Conservation (phyloP, 225 moss, liverwort and hornwort genomes). For the Anthoceros angustus region DNA sequence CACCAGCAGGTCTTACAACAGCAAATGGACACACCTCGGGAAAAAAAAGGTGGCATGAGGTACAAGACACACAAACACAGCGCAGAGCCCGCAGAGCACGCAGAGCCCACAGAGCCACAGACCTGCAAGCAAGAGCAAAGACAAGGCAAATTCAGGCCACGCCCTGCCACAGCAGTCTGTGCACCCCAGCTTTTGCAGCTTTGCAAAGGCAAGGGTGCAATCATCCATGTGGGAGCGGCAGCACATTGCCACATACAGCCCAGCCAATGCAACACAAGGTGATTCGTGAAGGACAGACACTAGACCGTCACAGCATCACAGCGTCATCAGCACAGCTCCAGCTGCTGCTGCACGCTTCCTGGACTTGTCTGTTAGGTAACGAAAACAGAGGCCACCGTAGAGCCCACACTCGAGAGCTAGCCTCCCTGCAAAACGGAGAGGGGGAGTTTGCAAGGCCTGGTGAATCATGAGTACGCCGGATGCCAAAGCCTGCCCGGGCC, state of each 20-base stretch:
- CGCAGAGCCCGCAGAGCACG: too few relatives aligned
- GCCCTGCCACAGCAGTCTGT: neutral
- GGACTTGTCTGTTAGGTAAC: conserved; percentile 1
- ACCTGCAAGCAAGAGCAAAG: neutral
- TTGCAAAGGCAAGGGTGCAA: neutral
- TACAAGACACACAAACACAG: too few relatives aligned
- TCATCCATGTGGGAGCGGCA: neutral
- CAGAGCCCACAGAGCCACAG: neutral
- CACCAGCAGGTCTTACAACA: too few relatives aligned
- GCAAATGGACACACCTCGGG: too few relatives aligned
- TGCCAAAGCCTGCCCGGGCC: neutral
- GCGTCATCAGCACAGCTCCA: neutral
- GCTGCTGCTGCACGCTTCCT: neutral
- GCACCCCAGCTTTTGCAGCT: neutral
- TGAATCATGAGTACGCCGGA: neutral
- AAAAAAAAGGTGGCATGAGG: too few relatives aligned
- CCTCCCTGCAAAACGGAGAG: neutral
- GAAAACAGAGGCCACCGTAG: neutral
- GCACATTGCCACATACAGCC: neutral
- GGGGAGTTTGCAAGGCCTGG: too few relatives aligned
- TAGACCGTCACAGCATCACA: too few relatives aligned
- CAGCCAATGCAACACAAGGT: too few relatives aligned
- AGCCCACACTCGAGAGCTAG: neutral
- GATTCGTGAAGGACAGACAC: too few relatives aligned
- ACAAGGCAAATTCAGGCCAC: neutral